These are phyloP conservation scores for Alternaria atra DNA, from an alignment of 2,329 filamentous ascomycete genomes.

Conservation along the genomic window DNA sequence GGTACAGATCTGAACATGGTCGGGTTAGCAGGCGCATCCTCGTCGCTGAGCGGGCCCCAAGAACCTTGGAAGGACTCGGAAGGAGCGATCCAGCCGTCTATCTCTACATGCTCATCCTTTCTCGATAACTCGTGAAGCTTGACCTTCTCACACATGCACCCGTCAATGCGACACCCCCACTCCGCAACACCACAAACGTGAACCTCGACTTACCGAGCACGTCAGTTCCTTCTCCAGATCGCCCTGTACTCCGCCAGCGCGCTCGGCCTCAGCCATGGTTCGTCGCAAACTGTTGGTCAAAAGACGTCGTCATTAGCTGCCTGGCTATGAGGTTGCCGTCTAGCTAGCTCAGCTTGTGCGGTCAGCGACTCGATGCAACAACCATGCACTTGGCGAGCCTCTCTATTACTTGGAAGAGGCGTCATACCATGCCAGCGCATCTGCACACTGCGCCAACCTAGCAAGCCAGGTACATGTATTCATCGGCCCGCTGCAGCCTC, in stretches of 20 bases:
- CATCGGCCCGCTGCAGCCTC: constrained; percentile 1
- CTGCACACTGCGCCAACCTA: background rate
- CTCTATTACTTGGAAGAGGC: constrained; percentile 10
- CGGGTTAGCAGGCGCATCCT: constrained; percentile 34
- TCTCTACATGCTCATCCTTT: background rate
- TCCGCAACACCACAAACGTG: constrained; percentile 19
- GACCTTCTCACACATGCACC: background rate
- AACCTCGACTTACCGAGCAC: constrained; percentile 77
- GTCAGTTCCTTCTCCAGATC: constrained; percentile 94
- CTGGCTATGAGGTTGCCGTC: constrained; percentile 10
- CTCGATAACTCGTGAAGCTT: background rate
- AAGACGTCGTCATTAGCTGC: constrained; percentile 12
- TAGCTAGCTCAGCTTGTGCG: constrained; percentile 24
- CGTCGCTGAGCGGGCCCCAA: constrained; percentile 2
- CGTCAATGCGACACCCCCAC: background rate
- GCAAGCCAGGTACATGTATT: background rate
- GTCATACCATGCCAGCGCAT: constrained; percentile 28
- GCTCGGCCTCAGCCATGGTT: constrained; percentile 46
- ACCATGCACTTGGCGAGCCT: constrained; percentile 23
- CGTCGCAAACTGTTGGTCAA: constrained; percentile 12
- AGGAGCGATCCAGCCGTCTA: background rate
- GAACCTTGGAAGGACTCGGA: background rate
- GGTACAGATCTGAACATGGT: constrained; percentile 80
- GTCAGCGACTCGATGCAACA: constrained; percentile 25
- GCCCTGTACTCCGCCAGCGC: constrained; percentile 56